Conservation (phyloP, 176 grass and related monocot species). For the Eleusine coracana region DNA sequence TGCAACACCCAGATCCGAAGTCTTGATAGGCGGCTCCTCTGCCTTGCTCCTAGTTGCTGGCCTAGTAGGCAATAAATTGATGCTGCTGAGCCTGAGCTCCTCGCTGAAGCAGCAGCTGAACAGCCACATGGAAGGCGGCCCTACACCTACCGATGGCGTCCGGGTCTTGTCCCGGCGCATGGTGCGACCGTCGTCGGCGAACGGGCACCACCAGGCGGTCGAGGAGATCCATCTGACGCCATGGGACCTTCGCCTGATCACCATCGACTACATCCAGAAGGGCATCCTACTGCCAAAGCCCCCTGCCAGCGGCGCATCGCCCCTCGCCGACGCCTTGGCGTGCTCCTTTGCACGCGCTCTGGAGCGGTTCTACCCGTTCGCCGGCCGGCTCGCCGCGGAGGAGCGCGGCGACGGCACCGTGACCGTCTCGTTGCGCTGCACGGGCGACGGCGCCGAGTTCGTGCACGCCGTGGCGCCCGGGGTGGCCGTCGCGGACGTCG, state of each 20-base stretch:
- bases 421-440: background rate
- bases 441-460: slow-evolving; percentile 6
- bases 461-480: slow-evolving; percentile 45
- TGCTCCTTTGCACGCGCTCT: background rate
- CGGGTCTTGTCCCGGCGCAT: too few relatives aligned
- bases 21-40: too few relatives aligned
- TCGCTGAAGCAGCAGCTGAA: too few relatives aligned
- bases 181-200: too few relatives aligned
- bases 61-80: too few relatives aligned
- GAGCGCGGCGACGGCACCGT: background rate
- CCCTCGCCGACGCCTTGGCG: background rate
- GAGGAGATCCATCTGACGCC: background rate
- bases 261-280: background rate
- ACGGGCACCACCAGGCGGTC: too few relatives aligned
- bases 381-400: background rate
- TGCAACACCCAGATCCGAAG: too few relatives aligned
- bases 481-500: slow-evolving; percentile 41
- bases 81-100: too few relatives aligned
- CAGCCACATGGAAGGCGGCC: too few relatives aligned
- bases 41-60: too few relatives aligned
- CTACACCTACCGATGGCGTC: too few relatives aligned
- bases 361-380: background rate
- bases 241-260: background rate
- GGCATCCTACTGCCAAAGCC: background rate
- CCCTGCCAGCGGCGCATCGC: too few relatives aligned